A percentile compares a stretch with the other conserved stretches of the same genome.
These are phyloP conservation scores for Physaria fendleri DNA, from an alignment of 345 rosid genomes.

Conservation along the genomic window DNA sequence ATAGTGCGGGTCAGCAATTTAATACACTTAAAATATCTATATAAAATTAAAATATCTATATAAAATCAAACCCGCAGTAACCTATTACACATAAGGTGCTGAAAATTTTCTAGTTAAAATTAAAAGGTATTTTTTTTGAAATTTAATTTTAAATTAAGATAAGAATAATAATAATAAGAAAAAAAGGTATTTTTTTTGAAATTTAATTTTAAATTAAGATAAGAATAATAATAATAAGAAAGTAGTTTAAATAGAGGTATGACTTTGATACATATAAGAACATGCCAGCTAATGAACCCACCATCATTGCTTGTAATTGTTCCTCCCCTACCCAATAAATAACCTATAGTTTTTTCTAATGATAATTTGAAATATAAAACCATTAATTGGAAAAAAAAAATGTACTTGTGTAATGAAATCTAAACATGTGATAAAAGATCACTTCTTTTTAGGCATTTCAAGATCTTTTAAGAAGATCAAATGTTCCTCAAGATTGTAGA, in stretches of 20 bases:
- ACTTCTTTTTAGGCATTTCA: not conserved
- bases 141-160: too few species aligned
- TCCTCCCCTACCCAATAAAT: not conserved
- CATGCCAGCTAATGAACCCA: slow-evolving; percentile 26
- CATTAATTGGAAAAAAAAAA: slow-evolving; percentile 2
- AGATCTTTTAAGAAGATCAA: not conserved
- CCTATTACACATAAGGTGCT: too few species aligned
- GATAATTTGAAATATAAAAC: not conserved
- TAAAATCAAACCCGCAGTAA: too few species aligned
- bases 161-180: too few species aligned
- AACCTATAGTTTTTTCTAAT: not conserved
- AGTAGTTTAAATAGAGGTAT: not conserved
- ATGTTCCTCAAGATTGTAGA: not conserved
- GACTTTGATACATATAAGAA: slow-evolving; percentile 19
- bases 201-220: too few species aligned
- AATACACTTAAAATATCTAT: too few species aligned
- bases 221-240: not conserved
- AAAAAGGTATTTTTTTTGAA: too few species aligned
- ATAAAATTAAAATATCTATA: too few species aligned
- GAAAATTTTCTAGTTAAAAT: too few species aligned
- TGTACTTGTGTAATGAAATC: slow-evolving; percentile 10
- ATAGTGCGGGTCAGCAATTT: too few species aligned
- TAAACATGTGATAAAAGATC: slow-evolving; percentile 5
- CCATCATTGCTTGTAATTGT: slow-evolving; percentile 23
- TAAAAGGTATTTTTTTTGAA: too few species aligned